Conservation (phyloP, 2,329 filamentous ascomycete genomes). For the Clarireedia paspali region DNA sequence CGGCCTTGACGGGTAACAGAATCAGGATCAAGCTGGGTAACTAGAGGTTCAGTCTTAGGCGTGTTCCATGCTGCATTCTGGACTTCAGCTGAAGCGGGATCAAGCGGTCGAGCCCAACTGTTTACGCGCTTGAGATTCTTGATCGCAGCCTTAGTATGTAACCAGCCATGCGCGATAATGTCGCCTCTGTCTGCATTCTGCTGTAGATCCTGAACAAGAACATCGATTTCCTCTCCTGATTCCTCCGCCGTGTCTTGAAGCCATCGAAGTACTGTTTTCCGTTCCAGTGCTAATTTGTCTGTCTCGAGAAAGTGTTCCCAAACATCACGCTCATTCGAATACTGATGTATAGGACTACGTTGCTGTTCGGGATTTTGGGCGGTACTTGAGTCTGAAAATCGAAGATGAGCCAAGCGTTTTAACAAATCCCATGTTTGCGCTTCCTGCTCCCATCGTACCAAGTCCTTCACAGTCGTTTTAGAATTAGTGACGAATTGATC, state of each 20-base stretch:
- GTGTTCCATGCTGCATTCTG: constrained; percentile 48
- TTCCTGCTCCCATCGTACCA: constrained; percentile 70
- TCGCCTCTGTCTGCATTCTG: constrained; percentile 70
- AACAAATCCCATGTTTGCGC: constrained; percentile 87
- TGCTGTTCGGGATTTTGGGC: constrained; percentile 16
- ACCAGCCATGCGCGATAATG: constrained; percentile 80
- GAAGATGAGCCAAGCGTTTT: constrained; percentile 52
- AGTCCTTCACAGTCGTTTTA: constrained; percentile 37
- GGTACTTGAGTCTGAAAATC: constrained; percentile 41
- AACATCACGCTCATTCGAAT: constrained; percentile 52
- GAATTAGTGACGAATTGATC: constrained; percentile 25
- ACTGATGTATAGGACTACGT: constrained; percentile 36
- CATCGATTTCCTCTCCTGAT: constrained; percentile 63
- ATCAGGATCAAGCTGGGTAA: constrained; percentile 90
- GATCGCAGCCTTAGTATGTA: constrained; percentile 83
- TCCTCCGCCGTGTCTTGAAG: constrained; percentile 68
- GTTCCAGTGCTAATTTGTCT: constrained; percentile 68
- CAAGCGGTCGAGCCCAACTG: constrained; percentile 56
- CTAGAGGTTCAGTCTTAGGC: constrained; percentile 54
- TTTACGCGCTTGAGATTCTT: constrained; percentile 82
- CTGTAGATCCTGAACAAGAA: constrained; percentile 68
- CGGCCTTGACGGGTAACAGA: constrained; percentile 72
- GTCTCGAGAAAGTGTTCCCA: constrained; percentile 69
- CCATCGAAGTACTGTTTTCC: constrained; percentile 77
- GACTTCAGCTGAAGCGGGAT: constrained; percentile 51